Percentiles rank a stretch among this genome's conserved stretches.
Evolutionary conservation across 2,329 filamentous ascomycete genomes (phyloP).

Genomic region (Drechslerella stenobrocha): DNA sequence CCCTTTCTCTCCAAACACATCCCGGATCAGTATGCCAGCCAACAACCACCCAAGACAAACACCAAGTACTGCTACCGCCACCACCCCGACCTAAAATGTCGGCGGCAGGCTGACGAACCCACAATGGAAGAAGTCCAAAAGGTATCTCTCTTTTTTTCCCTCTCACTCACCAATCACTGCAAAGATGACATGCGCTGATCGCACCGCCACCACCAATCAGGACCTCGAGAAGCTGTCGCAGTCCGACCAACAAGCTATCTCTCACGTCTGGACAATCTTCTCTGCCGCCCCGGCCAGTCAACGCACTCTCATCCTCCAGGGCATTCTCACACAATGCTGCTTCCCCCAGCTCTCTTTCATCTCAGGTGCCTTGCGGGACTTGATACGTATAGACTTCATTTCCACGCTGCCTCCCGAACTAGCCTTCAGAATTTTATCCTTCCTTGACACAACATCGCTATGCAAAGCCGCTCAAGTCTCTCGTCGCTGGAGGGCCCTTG

Average conservation of each 20-base stretch:
- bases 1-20: slow-evolving; percentile 92
- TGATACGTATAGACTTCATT: slow-evolving; percentile 97
- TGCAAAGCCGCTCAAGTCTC: slow-evolving; percentile 97
- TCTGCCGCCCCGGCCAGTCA: slow-evolving; percentile 93
- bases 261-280: slow-evolving; percentile 96
- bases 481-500: slow-evolving; percentile 79
- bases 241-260: slow-evolving; percentile 90
- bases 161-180: not conserved
- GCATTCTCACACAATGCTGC: slow-evolving; percentile 93
- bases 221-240: slow-evolving; percentile 80
- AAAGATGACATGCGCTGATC: slow-evolving; percentile 10
- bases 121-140: slow-evolving; percentile 95
- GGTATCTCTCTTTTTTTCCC: slow-evolving; percentile 58
- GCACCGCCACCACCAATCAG: slow-evolving; percentile 56
- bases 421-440: slow-evolving; percentile 88
- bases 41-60: slow-evolving; percentile 60
- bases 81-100: slow-evolving; percentile 88
- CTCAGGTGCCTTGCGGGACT: slow-evolving; percentile 84
- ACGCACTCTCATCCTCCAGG: slow-evolving; percentile 92
- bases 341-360: slow-evolving; percentile 95
- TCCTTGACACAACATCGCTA: slow-evolving; percentile 87
- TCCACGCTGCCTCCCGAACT: slow-evolving; percentile 85
- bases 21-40: slow-evolving; percentile 79
- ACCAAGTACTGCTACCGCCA: slow-evolving; percentile 97
- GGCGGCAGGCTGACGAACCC: slow-evolving; percentile 86